Base-by-base conservation (phyloP, 2,329 filamentous ascomycete genomes). In the Zymoseptoria crescenta region DNA sequence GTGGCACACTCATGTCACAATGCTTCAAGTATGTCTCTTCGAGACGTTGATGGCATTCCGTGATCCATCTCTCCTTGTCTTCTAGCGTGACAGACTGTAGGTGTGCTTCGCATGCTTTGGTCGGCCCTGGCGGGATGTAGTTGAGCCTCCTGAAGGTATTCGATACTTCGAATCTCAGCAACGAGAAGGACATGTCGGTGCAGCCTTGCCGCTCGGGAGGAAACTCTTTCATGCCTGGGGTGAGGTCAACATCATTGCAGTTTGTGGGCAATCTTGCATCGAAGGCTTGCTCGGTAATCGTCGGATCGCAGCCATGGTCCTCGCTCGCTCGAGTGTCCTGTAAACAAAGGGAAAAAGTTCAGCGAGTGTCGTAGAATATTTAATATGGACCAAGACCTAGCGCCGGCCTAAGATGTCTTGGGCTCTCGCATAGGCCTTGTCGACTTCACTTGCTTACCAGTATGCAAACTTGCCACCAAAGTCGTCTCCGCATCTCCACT, bases 271-370 rank as follows among this genome's bases (percentile, higher is more conserved):
- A 74, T 49, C 79, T 78, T 0, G 85, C 86, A 66, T 88, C 85
- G 64, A 83, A 87, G 9, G 79, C 79, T 10, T 80, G 77, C 54
- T 82, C 77, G 1, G 78, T 70, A 49, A 87, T 84, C 0, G 80
- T 82, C 2, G 83, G 80, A 60, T 87, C 83, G 21, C 81, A 82
- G 0, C 83, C 84, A 66, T 87, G 83, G 59, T 87, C 82, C 66
- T 87, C 84, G 0, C 82, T 81, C 1, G 83, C 78, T 60, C 84
- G 75, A 2, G 79, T 77, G 67, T 88, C 85, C 24, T 24, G 24
- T 24, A 4, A 24, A 4, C 24, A 24, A 24, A 24, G 24, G 24
- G 24, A 24, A 4, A 24, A 24, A 24, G 24, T 2, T 45, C 35
- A 45, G 35, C 35, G n/a, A 16, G 35, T 45, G 16, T 45, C 16